phyloP scores from a whole-genome alignment of 2,329 filamentous ascomycete genomes.

The Coniochaeta prunicola region DNA sequence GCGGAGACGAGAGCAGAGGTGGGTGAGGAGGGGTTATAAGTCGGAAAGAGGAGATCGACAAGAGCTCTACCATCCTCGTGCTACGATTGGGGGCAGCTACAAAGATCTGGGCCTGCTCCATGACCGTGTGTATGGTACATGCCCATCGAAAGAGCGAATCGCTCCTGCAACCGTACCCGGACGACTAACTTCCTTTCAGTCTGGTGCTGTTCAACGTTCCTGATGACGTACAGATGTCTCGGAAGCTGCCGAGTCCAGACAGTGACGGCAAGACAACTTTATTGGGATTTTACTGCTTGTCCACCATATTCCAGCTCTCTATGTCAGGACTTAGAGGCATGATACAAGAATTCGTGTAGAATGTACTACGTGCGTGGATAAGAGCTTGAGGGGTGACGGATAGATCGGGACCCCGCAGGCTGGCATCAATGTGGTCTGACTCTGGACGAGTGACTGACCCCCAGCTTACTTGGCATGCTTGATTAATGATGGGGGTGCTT shows the following conservation, averaged over 20 bases:
- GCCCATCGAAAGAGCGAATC: background rate
- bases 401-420: background rate
- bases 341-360: background rate
- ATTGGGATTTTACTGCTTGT: background rate
- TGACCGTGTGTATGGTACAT: background rate
- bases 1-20: background rate
- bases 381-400: background rate
- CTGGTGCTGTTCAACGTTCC: background rate
- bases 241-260: background rate
- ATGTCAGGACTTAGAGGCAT: background rate
- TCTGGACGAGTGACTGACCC: background rate
- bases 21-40: background rate
- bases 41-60: background rate
- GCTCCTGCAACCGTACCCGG: background rate
- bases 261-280: background rate
- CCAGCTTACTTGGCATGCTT: background rate
- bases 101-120: background rate
- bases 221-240: background rate
- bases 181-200: background rate
- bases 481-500: background rate
- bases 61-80: background rate
- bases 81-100: background rate
- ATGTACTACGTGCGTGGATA: background rate
- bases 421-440: background rate
- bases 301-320: background rate